Evolutionary conservation across 2,329 filamentous ascomycete genomes (phyloP).

Genomic region (Fusarium sp.): DNA sequence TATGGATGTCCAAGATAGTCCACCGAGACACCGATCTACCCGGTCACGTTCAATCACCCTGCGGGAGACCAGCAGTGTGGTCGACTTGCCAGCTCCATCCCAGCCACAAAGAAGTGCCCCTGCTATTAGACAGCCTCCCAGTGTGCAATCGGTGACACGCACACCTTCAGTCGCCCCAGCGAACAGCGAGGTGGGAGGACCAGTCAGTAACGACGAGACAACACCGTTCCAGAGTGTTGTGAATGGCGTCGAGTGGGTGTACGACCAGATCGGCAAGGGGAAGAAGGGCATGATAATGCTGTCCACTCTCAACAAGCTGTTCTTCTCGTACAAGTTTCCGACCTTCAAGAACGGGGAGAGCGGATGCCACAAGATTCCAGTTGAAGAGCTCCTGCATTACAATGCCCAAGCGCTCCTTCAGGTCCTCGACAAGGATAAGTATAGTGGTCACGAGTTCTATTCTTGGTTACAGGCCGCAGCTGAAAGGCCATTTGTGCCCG

Average conservation of each 20-base stretch:
- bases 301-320: conserved; percentile 46
- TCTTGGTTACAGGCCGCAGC: conserved; percentile 50
- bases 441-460: conserved; percentile 48
- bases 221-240: conserved; percentile 46
- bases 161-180: conserved; percentile 6
- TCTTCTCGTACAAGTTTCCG: conserved; percentile 49
- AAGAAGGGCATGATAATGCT: conserved; percentile 41
- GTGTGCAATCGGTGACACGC: conserved; percentile 8
- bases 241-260: conserved; percentile 41
- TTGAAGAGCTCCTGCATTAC: conserved; percentile 58
- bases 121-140: conserved; percentile 6
- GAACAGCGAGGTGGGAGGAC: not conserved
- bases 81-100: not conserved
- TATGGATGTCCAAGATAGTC: conserved; percentile 11
- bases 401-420: conserved; percentile 56
- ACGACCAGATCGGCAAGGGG: conserved; percentile 19
- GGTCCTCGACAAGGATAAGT: conserved; percentile 50
- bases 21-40: conserved; percentile 24
- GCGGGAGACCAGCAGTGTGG: not conserved
- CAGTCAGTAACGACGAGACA: conserved; percentile 9
- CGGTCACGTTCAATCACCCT: conserved; percentile 32
- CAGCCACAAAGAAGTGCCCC: conserved; percentile 12
- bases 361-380: conserved; percentile 56
- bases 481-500: conserved; percentile 40
- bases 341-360: conserved; percentile 39